Conservation (phyloP, 257 asterid species). For the Solanum rostratum region DNA sequence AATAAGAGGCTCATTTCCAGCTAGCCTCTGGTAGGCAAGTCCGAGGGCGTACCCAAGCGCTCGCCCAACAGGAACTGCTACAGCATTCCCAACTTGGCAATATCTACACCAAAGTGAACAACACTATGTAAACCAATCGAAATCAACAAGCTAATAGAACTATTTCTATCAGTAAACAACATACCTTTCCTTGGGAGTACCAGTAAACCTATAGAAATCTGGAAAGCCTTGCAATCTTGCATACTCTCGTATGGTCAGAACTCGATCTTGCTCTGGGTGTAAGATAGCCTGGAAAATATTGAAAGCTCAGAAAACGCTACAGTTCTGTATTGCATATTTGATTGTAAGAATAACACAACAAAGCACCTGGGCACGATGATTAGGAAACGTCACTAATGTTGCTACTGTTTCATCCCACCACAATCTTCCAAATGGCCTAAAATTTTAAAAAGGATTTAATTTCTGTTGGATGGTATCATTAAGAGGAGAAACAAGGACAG, state of each 20-base stretch:
- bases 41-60: conserved; percentile 76
- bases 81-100: conserved; percentile 79
- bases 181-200: conserved; percentile 45
- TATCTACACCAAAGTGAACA: conserved; percentile 18
- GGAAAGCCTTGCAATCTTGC: conserved; percentile 93
- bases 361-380: conserved; percentile 23
- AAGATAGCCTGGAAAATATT: conserved; percentile 25
- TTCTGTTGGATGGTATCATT: background rate
- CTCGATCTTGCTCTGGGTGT: conserved; percentile 86
- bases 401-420: conserved; percentile 98
- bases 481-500: background rate
- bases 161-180: background rate
- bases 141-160: background rate
- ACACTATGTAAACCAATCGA: background rate
- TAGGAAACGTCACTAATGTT: conserved; percentile 63
- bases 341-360: background rate
- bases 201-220: conserved; percentile 64
- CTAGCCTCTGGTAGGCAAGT: conserved; percentile 44
- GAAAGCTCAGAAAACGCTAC: background rate
- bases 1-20: conserved; percentile 48
- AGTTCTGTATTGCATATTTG: background rate
- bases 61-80: conserved; percentile 62
- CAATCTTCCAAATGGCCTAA: conserved; percentile 56
- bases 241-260: conserved; percentile 63
- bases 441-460: background rate